Conservation (phyloP, 306 rosid species). For the Fragaria vesca region DNA sequence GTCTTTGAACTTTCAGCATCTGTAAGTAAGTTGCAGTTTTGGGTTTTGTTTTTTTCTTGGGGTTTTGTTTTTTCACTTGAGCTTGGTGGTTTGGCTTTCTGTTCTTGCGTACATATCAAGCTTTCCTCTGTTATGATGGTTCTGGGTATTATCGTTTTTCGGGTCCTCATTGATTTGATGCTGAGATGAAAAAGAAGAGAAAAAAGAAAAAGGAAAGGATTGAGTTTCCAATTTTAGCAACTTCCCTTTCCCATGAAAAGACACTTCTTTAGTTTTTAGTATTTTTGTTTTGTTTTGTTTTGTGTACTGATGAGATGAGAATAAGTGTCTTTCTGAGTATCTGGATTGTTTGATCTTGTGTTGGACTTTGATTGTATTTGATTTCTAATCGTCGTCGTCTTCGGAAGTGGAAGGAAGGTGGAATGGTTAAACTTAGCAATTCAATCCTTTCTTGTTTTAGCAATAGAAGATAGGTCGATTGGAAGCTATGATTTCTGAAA, state of each 20-base stretch:
- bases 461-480: not conserved
- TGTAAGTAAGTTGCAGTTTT: conserved; percentile 17
- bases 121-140: conserved; percentile 18
- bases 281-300: not conserved
- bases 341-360: not conserved
- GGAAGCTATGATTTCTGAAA: not conserved
- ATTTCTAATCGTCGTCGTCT: not conserved
- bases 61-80: not conserved
- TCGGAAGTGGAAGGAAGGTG: not conserved
- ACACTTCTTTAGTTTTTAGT: not conserved
- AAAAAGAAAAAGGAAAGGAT: not conserved
- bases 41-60: not conserved
- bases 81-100: not conserved
- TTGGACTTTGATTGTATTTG: not conserved
- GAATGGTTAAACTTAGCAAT: not conserved
- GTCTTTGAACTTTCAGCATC: not conserved
- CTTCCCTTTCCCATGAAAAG: not conserved
- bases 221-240: not conserved
- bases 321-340: not conserved
- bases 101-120: not conserved
- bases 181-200: not conserved
- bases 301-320: not conserved
- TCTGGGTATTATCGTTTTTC: not conserved
- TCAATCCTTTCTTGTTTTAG: not conserved
- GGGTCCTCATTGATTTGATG: not conserved